Evolutionary conservation across 352 stramenopile species (phyloP), one percentile per base, ranked within the genome.

Genomic region (Stramenopiles sp.): DNA sequence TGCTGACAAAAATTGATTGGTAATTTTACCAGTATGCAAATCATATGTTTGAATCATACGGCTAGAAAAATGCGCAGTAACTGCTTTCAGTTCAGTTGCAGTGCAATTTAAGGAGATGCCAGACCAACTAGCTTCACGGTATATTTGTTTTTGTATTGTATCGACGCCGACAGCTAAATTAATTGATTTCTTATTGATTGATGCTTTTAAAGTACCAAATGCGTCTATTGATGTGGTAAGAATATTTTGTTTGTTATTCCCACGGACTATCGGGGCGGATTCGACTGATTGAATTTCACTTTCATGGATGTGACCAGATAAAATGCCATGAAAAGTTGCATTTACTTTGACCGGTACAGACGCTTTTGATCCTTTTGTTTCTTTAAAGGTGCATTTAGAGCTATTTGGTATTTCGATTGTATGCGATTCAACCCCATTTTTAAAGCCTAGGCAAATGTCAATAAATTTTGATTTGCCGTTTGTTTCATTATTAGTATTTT

Each of bases 291-390:
- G 65, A 7, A 76, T 20, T 33, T 76, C 65, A 33, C 65, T 33
- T 33, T 7, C 4, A 33, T 76, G 65, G 7, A 76, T 76, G 13
- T 76, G 30, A 20, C 31, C 38, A 4, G 38, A 13, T 13, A 53
- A 13, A 13, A 53, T 13, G 13, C 13, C 13, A 4, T 13, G 4
- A 53, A 53, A 53, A 53, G 4, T 53, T 53, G 38, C 38, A 53
- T 4, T 53, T 4, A 53, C 38, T 53, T 53, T 31, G 4, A 76
- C 65, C 4, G 65, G 65, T 13, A 76, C 30, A 31, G 65, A 76
- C 13, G 65, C 65, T 33, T 76, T 76, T 1, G 65, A 76, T 13
- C 65, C 65, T 33, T 76, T 76, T 33, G 65, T 76, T 76, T 31
- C 30, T 13, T 7, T 76, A 76, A 76, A 76, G 4, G 65, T 76